Conservation (phyloP, 345 rosid genomes). For the Aegle marmelos region DNA sequence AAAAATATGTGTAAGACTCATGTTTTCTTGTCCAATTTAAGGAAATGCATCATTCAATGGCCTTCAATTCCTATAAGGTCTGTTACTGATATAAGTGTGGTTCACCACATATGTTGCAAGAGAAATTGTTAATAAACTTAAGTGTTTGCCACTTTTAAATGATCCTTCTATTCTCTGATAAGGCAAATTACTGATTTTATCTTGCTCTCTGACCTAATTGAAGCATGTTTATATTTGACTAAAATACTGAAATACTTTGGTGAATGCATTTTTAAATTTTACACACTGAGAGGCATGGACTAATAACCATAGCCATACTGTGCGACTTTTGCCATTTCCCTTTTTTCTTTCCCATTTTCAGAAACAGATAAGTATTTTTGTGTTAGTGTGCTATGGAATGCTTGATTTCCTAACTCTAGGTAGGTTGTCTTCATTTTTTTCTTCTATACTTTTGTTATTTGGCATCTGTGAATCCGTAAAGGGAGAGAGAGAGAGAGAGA, state of each 20-base stretch:
- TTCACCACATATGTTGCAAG: not conserved
- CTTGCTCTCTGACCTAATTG: not conserved
- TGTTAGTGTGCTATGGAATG: not conserved
- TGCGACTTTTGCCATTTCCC: not conserved
- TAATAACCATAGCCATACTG: not conserved
- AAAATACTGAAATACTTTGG: not conserved
- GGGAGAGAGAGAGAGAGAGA: not conserved
- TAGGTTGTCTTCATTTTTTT: not conserved
- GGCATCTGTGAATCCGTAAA: not conserved
- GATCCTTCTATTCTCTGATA: not conserved
- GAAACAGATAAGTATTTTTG: not conserved
- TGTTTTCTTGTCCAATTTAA: not conserved
- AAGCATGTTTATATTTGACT: not conserved
- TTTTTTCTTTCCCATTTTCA: not conserved
- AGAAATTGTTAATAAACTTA: not conserved
- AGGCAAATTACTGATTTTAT: not conserved
- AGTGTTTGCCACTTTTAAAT: not conserved
- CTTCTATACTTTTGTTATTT: not conserved
- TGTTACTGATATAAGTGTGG: not conserved
- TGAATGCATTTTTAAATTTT: not conserved
- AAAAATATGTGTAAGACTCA: slow-evolving; percentile 12
- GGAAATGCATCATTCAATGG: not conserved
- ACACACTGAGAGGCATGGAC: not conserved
- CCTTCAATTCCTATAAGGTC: not conserved
- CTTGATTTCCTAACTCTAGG: not conserved